Conservation (phyloP, 2,329 filamentous ascomycete genomes). For the Aspergillus ochraceoroseus region DNA sequence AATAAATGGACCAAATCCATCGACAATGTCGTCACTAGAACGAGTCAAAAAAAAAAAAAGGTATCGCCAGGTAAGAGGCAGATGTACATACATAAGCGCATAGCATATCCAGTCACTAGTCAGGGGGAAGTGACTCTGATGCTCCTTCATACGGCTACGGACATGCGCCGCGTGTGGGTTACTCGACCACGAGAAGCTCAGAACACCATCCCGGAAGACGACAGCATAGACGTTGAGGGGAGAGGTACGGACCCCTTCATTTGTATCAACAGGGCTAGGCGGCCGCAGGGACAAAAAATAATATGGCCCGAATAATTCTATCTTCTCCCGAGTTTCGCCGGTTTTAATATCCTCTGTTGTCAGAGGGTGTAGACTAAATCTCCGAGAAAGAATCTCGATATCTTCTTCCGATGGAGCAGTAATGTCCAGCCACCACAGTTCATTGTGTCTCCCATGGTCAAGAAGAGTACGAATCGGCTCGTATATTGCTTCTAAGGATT, state of each 20-base stretch:
- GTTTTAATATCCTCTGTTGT: constrained; percentile 92
- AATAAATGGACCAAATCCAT: constrained; percentile 84
- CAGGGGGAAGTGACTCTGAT: constrained; percentile 85
- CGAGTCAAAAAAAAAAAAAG: constrained; percentile 1
- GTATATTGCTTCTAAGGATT: constrained; percentile 74
- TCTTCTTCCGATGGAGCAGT: constrained; percentile 82
- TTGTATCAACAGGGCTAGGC: constrained; percentile 71
- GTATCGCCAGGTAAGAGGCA: background rate
- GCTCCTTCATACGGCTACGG: constrained; percentile 78
- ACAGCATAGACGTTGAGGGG: constrained; percentile 91
- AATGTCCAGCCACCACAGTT: constrained; percentile 97
- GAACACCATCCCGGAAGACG: constrained; percentile 84
- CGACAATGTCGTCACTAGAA: constrained; percentile 81
- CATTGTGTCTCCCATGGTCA: constrained; percentile 51
- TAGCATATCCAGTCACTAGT: constrained; percentile 98
- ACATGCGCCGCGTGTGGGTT: constrained; percentile 81
- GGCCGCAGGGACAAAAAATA: constrained; percentile 94
- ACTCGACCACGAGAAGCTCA: constrained; percentile 83
- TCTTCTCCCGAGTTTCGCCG: constrained; percentile 91
- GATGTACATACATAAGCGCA: constrained; percentile 70
- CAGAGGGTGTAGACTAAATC: constrained; percentile 89
- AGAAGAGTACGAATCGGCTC: constrained; percentile 67
- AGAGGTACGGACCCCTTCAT: constrained; percentile 72
- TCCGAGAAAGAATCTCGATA: constrained; percentile 78
- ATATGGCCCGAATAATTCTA: constrained; percentile 92